These are phyloP conservation scores for Nitzschia palea DNA, from an alignment of 108 stramenopile genomes.

Conservation along the genomic window DNA sequence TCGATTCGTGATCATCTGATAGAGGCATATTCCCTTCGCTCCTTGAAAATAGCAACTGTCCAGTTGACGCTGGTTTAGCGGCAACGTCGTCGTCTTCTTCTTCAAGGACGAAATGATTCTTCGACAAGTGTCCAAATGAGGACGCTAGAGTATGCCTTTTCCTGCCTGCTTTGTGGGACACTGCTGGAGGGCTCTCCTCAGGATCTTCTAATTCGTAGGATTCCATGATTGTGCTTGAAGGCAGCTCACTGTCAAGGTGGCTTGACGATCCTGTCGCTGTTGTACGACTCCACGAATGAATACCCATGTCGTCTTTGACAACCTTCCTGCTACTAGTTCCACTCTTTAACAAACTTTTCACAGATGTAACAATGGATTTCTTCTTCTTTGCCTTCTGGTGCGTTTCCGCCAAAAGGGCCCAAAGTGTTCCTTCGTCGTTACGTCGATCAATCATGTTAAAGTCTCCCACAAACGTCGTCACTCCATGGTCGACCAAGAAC, in stretches of 20 bases:
- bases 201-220: too few species aligned
- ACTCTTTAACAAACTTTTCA: not conserved
- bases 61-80: not conserved
- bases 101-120: not conserved
- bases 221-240: too few species aligned
- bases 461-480: slow-evolving; percentile 32
- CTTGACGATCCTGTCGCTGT: too few species aligned
- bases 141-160: too few species aligned
- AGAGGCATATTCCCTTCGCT: slow-evolving; percentile 5
- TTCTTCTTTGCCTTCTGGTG: not conserved
- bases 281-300: too few species aligned
- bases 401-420: not conserved
- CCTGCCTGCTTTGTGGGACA: too few species aligned
- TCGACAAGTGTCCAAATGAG: too few species aligned
- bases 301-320: not conserved
- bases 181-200: too few species aligned
- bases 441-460: slow-evolving; percentile 4
- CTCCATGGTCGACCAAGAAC: slow-evolving; percentile 52
- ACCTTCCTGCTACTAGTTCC: not conserved
- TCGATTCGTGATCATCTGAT: not conserved
- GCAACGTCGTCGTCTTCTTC: too few species aligned
- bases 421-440: slow-evolving; percentile 18
- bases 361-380: slow-evolving; percentile 1
- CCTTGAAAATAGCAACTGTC: not conserved
- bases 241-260: too few species aligned